A percentile compares a stretch with the other conserved stretches of the same genome.
phyloP scores from a whole-genome alignment of 1,284 basidiomycete species.

The Bondarzewia mesenterica region DNA sequence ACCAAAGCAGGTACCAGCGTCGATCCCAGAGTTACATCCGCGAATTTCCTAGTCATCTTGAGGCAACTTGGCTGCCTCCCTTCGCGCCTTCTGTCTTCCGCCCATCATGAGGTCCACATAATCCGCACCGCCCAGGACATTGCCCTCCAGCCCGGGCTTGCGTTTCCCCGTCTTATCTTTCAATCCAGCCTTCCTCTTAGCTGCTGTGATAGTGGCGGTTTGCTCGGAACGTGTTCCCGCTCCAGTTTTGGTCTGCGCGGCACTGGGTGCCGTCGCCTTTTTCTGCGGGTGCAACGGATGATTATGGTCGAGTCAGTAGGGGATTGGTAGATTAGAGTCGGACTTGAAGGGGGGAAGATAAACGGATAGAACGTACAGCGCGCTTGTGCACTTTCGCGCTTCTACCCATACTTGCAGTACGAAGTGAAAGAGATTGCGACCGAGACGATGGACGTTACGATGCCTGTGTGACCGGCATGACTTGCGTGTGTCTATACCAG shows the following conservation, averaged over 20 bases:
- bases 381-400: slow-evolving; percentile 37
- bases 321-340: slow-evolving; percentile 1
- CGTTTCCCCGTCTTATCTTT: slow-evolving; percentile 24
- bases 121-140: slow-evolving; percentile 65
- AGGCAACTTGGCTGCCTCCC: slow-evolving; percentile 56
- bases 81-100: slow-evolving; percentile 50
- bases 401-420: slow-evolving; percentile 25
- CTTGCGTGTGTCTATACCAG: too few relatives aligned
- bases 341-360: background rate
- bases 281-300: slow-evolving; percentile 3
- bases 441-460: too few relatives aligned
- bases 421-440: too few relatives aligned
- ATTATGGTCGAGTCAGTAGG: background rate
- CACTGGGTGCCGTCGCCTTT: slow-evolving; percentile 8
- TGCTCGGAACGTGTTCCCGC: background rate
- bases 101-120: slow-evolving; percentile 68
- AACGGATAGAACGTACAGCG: slow-evolving; percentile 16
- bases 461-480: too few relatives aligned
- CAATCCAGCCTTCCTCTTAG: slow-evolving; percentile 38
- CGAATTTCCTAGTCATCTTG: slow-evolving; percentile 15
- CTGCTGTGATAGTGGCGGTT: slow-evolving; percentile 11
- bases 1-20: too few relatives aligned
- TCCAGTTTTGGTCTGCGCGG: slow-evolving; percentile 6
- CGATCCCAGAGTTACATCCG: too few relatives aligned
- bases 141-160: slow-evolving; percentile 23